A percentile compares a stretch with the other conserved stretches of the same genome.
These are phyloP conservation scores for Kwoniella mangroviensis DNA, from an alignment of 768 basidiomycete genomes.

Conservation along the genomic window DNA sequence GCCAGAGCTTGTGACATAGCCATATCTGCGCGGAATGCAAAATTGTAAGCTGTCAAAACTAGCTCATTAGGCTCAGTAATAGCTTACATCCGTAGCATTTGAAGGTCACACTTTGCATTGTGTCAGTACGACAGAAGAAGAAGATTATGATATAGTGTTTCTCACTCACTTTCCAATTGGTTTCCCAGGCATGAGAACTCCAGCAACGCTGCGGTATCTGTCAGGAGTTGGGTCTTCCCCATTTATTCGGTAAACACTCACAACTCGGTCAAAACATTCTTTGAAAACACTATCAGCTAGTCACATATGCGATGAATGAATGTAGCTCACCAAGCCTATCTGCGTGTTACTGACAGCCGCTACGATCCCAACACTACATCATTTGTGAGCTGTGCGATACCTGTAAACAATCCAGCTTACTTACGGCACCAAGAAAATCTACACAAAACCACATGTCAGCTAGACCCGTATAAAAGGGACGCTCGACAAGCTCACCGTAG, in stretches of 20 bases:
- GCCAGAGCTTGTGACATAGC: conserved; percentile 56
- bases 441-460: conserved; percentile 3
- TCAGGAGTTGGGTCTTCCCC: too few species aligned
- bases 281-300: background rate
- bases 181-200: conserved; percentile 56
- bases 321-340: conserved; percentile 50
- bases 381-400: background rate
- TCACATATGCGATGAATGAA: background rate
- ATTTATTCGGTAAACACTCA: conserved; percentile 24
- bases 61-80: background rate
- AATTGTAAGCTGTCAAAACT: background rate
- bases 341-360: conserved; percentile 57
- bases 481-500: conserved; percentile 34
- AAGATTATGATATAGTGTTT: conserved; percentile 6
- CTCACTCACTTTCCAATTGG: conserved; percentile 56
- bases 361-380: conserved; percentile 52
- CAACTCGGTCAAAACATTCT: conserved; percentile 59
- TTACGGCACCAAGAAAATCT: conserved; percentile 54
- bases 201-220: conserved; percentile 46
- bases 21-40: conserved; percentile 45
- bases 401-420: conserved; percentile 2
- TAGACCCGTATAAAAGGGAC: too few species aligned
- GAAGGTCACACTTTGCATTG: conserved; percentile 49
- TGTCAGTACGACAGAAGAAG: background rate
- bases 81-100: conserved; percentile 54